Conservation (phyloP, 2,329 filamentous ascomycete species). For the Fusarium zealandicum region DNA sequence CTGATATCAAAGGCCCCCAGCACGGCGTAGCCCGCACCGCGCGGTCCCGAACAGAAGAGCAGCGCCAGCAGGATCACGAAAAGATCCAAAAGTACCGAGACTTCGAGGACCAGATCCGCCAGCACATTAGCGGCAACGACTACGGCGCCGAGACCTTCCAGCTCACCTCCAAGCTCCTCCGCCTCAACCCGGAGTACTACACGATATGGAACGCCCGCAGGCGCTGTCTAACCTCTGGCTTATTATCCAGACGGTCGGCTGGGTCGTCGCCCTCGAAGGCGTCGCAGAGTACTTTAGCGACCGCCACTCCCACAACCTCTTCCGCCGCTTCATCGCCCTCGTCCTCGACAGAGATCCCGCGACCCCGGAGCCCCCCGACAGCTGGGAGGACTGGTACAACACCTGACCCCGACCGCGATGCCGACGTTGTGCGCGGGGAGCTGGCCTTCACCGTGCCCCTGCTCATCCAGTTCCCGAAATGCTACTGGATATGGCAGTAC, state of each 20-base stretch:
- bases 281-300: constrained; percentile 62
- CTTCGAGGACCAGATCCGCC: constrained; percentile 71
- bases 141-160: constrained; percentile 66
- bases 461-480: constrained; percentile 87
- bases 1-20: constrained; percentile 54
- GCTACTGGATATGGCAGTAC: constrained; percentile 99
- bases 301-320: constrained; percentile 66
- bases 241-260: constrained; percentile 61
- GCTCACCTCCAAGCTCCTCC: constrained; percentile 75
- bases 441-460: constrained; percentile 84
- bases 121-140: constrained; percentile 62
- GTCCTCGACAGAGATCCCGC: constrained; percentile 60
- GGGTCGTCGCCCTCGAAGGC: constrained; percentile 61
- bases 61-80: constrained; percentile 73
- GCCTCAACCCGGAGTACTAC: constrained; percentile 86
- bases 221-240: constrained; percentile 67
- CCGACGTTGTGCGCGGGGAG: constrained; percentile 72
- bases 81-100: constrained; percentile 79
- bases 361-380: constrained; percentile 54
- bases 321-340: constrained; percentile 65
- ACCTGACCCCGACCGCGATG: constrained; percentile 46
- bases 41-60: constrained; percentile 69
- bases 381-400: constrained; percentile 64
- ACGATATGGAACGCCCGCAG: constrained; percentile 91
- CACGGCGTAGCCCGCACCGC: constrained; percentile 82